Percentiles rank a stretch among this genome's conserved stretches.
Evolutionary conservation across 768 basidiomycete genomes (phyloP).

Genomic region (Galerina sulciceps): DNA sequence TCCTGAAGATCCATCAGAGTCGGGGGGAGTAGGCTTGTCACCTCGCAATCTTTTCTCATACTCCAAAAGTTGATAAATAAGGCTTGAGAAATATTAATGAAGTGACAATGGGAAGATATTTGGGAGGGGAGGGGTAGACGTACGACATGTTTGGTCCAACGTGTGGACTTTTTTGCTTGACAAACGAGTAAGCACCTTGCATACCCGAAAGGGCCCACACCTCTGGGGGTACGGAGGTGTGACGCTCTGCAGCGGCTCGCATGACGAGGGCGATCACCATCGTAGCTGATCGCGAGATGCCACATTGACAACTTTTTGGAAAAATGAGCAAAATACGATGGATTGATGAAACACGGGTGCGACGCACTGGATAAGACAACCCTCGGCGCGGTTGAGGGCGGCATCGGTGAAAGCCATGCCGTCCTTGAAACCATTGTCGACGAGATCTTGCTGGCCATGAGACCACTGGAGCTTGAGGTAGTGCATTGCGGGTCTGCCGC

Average conservation of each 20-base stretch:
- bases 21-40: slow-evolving; percentile 44
- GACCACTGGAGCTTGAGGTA: slow-evolving; percentile 93
- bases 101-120: slow-evolving; percentile 14
- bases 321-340: slow-evolving; percentile 23
- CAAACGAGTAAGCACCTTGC: slow-evolving; percentile 89
- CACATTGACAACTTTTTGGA: slow-evolving; percentile 90
- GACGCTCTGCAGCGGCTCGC: slow-evolving; percentile 81
- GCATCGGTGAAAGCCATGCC: slow-evolving; percentile 86
- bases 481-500: slow-evolving; percentile 78
- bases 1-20: slow-evolving; percentile 58
- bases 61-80: slow-evolving; percentile 93
- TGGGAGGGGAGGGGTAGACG: slow-evolving; percentile 48
- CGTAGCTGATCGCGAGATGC: slow-evolving; percentile 90
- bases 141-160: slow-evolving; percentile 95
- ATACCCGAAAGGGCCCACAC: slow-evolving; percentile 84
- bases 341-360: slow-evolving; percentile 19
- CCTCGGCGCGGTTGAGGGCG: slow-evolving; percentile 74
- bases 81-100: slow-evolving; percentile 43
- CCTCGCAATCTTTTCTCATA: slow-evolving; percentile 79
- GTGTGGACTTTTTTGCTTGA: slow-evolving; percentile 87
- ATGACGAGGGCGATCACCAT: slow-evolving; percentile 91
- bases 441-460: slow-evolving; percentile 91
- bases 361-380: slow-evolving; percentile 85
- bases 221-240: slow-evolving; percentile 69
- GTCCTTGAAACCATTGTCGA: slow-evolving; percentile 73